Percentiles rank a stretch among this genome's conserved stretches.
phyloP scores from a whole-genome alignment of 257 asterid species.

The Lycium ferocissimum region DNA sequence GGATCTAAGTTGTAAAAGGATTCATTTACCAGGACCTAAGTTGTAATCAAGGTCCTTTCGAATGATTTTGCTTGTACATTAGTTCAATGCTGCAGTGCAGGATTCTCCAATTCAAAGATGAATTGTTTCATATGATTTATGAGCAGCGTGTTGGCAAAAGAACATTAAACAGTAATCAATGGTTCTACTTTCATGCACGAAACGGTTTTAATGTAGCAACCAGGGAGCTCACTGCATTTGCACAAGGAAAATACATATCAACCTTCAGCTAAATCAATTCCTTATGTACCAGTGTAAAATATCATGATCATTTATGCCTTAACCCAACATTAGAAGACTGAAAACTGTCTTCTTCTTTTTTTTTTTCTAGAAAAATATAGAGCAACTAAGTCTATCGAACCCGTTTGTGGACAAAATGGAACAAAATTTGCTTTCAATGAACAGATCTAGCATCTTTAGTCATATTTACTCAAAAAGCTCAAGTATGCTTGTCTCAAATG shows the following conservation, averaged over 20 bases:
- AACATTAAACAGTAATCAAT: background rate
- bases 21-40: conserved; percentile 42
- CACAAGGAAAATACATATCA: background rate
- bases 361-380: background rate
- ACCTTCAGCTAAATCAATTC: background rate
- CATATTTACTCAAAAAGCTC: background rate
- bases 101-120: background rate
- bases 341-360: background rate
- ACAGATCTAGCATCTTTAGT: background rate
- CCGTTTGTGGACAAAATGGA: background rate
- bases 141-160: background rate
- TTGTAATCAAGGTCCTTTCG: conserved; percentile 29
- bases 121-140: background rate
- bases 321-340: background rate
- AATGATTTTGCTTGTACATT: background rate
- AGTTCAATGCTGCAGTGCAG: background rate
- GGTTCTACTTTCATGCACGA: background rate
- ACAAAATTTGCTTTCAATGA: background rate
- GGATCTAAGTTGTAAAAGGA: conserved; percentile 46
- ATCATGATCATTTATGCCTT: background rate
- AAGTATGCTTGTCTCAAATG: conserved; percentile 48
- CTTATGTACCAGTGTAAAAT: background rate
- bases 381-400: background rate
- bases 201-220: background rate
- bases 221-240: background rate